Evolutionary conservation across 345 rosid genomes (phyloP).

Genomic region (Corchorus capsularis): DNA sequence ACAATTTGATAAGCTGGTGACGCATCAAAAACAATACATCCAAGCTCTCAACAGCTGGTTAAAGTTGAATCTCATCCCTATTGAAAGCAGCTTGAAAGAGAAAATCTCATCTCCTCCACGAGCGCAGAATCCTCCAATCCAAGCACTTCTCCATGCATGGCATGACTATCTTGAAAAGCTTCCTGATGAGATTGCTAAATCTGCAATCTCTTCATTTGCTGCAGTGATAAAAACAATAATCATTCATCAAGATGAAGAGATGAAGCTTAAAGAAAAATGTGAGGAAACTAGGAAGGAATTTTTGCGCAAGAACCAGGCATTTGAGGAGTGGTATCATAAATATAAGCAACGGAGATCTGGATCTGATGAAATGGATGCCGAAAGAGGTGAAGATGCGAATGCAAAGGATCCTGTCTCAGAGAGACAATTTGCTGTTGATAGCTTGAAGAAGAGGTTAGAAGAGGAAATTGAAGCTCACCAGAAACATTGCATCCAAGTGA

Average conservation of each 20-base stretch:
- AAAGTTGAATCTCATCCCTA: conserved; percentile 73
- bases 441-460: conserved; percentile 68
- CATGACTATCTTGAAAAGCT: conserved; percentile 71
- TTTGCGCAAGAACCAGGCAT: conserved; percentile 71
- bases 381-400: conserved; percentile 54
- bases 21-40: conserved; percentile 77
- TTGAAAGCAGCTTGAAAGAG: conserved; percentile 70
- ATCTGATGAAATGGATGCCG: conserved; percentile 45
- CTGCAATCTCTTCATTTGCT: conserved; percentile 74
- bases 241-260: conserved; percentile 82
- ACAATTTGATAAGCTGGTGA: conserved; percentile 70
- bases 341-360: conserved; percentile 58
- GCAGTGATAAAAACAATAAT: conserved; percentile 71
- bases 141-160: conserved; percentile 72
- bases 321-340: conserved; percentile 86
- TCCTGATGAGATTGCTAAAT: conserved; percentile 82
- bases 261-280: conserved; percentile 78
- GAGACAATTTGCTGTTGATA: conserved; percentile 69
- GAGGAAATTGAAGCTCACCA: conserved; percentile 68
- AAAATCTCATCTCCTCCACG: conserved; percentile 77
- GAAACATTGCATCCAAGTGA: conserved; percentile 81
- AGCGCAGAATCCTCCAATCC: conserved; percentile 73
- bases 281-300: conserved; percentile 79
- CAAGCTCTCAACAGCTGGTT: conserved; percentile 66
- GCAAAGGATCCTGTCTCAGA: conserved; percentile 68